These are phyloP conservation scores for Diaporthe citriasiana DNA, from an alignment of 2,329 filamentous ascomycete species.

Conservation along the genomic window DNA sequence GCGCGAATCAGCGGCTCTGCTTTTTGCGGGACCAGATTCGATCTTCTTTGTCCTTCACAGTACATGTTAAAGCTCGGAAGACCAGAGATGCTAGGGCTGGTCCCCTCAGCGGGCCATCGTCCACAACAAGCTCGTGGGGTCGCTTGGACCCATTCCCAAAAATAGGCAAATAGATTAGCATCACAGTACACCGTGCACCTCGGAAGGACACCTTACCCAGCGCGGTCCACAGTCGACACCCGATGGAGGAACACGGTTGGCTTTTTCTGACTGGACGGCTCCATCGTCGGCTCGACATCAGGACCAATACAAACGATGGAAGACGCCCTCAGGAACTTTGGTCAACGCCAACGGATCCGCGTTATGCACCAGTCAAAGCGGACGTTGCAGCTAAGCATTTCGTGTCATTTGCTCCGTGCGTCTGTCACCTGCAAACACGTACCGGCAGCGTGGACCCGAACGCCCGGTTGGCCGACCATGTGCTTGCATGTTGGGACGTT, in stretches of 20 bases:
- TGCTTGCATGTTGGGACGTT: constrained; percentile 2
- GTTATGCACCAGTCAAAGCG: constrained; percentile 17
- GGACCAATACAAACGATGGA: neutral
- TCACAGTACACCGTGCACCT: constrained; percentile 17
- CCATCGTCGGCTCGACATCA: neutral
- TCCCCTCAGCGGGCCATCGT: constrained; percentile 12
- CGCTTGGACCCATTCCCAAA: constrained; percentile 19
- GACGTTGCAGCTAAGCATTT: constrained; percentile 29
- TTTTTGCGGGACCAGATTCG: neutral
- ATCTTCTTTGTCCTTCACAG: neutral
- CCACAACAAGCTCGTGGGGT: constrained; percentile 28
- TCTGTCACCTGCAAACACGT: constrained; percentile 16
- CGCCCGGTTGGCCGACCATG: neutral
- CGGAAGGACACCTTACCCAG: constrained; percentile 18
- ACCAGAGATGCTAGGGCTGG: constrained; percentile 9
- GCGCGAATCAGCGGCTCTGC: neutral
- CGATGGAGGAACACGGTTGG: neutral
- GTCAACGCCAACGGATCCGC: neutral
- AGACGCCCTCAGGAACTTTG: neutral
- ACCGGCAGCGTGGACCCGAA: constrained; percentile 27
- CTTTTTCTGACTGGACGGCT: neutral
- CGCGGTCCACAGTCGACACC: neutral
- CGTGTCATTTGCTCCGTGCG: constrained; percentile 9
- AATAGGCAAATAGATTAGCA: constrained; percentile 9
- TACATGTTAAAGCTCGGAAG: neutral